Evolutionary conservation across 768 basidiomycete genomes (phyloP).

Genomic region (Boletales sp.): DNA sequence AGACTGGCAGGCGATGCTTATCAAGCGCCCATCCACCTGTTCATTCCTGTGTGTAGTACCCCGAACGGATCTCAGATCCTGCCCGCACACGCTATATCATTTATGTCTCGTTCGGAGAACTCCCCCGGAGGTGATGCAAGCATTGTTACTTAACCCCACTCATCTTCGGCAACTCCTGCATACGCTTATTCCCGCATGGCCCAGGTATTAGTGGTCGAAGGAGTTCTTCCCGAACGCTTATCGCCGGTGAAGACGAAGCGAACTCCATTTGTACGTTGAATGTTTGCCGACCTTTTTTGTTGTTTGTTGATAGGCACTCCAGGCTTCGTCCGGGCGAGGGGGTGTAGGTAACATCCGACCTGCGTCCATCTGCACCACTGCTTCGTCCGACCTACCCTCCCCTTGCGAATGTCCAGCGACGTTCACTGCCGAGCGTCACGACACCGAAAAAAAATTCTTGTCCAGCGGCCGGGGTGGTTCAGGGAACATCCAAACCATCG

Average conservation of each 20-base stretch:
- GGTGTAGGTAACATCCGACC: slow-evolving; percentile 22
- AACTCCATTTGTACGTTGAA: slow-evolving; percentile 14
- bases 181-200: slow-evolving; percentile 7
- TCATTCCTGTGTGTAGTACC: neutral
- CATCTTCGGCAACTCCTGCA: neutral
- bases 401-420: neutral
- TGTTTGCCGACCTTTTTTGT: neutral
- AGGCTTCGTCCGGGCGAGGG: slow-evolving; percentile 22
- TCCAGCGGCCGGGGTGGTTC: slow-evolving; percentile 25
- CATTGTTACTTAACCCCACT: neutral
- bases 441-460: slow-evolving; percentile 3
- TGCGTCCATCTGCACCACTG: no score
- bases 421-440: neutral
- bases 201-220: neutral
- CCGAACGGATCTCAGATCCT: neutral
- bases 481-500: slow-evolving; percentile 19
- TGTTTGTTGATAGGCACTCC: neutral
- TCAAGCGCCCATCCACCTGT: slow-evolving; percentile 7
- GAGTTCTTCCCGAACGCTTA: neutral
- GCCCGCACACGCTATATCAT: slow-evolving; percentile 8
- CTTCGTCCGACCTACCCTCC: neutral
- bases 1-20: slow-evolving; percentile 4
- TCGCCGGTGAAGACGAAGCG: slow-evolving; percentile 3
- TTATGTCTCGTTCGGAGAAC: slow-evolving; percentile 9
- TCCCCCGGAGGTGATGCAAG: neutral